Conservation (phyloP, 2,329 filamentous ascomycete species). For the Leptographium procerum region DNA sequence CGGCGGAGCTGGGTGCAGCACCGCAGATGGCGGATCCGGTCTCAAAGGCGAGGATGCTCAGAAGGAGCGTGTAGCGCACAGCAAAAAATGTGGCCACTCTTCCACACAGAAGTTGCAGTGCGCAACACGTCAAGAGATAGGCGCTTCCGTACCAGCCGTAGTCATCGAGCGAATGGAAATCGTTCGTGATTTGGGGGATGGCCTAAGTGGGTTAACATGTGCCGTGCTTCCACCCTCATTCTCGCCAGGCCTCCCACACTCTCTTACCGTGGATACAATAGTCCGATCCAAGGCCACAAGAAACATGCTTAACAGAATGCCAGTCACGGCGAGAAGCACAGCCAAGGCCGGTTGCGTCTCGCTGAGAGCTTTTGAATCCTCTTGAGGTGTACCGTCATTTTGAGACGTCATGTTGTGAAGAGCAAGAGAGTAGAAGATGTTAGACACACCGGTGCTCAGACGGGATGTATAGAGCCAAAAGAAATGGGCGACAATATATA, state of each 20-base stretch:
- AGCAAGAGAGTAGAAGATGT: no score
- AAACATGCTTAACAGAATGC: constrained; percentile 3
- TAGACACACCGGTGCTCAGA: no score
- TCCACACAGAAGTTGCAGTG: not conserved
- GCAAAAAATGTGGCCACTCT: not conserved
- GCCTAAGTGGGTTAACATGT: constrained; percentile 1
- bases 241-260: not conserved
- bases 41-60: constrained; percentile 23
- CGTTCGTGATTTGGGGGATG: constrained; percentile 6
- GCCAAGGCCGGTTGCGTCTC: not conserved
- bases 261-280: not conserved
- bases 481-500: not conserved
- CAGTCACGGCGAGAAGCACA: constrained; percentile 45
- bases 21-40: constrained; percentile 31
- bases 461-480: not conserved
- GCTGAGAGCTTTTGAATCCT: not conserved
- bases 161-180: constrained; percentile 6
- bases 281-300: constrained; percentile 3
- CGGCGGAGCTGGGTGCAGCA: not conserved
- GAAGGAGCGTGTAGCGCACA: not conserved
- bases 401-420: not conserved
- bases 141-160: constrained; percentile 9
- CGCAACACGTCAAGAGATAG: not conserved
- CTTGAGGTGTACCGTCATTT: not conserved
- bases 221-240: not conserved